Evolutionary conservation across 257 asterid genomes (phyloP).

Genomic region (Fraxinus cuspidata): DNA sequence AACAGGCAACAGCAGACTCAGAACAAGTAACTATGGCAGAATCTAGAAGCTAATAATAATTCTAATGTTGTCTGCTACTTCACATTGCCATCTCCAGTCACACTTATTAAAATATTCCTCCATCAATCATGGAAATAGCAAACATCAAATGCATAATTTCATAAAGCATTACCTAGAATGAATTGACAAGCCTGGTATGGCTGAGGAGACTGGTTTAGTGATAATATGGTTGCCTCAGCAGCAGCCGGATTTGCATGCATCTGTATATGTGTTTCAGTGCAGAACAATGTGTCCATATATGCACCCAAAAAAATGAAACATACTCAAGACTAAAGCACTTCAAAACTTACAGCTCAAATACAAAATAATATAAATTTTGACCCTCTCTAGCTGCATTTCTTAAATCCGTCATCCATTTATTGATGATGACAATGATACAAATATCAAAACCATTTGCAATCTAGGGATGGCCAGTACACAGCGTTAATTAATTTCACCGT

Average conservation of each 20-base stretch:
- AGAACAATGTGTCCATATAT: slow-evolving; percentile 30
- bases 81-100: slow-evolving; percentile 20
- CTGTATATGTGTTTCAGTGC: slow-evolving; percentile 46
- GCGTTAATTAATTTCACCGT: not conserved
- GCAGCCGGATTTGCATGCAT: slow-evolving; percentile 81
- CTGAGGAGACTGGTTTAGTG: slow-evolving; percentile 69
- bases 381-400: not conserved
- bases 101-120: slow-evolving; percentile 3
- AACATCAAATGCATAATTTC: slow-evolving; percentile 16
- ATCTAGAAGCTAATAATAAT: slow-evolving; percentile 9
- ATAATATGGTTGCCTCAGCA: slow-evolving; percentile 80
- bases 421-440: slow-evolving; percentile 3
- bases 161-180: slow-evolving; percentile 69
- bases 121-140: slow-evolving; percentile 6
- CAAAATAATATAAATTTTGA: not conserved
- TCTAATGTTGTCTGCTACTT: slow-evolving; percentile 7
- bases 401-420: slow-evolving; percentile 16
- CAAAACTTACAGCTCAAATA: slow-evolving; percentile 15
- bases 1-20: not conserved
- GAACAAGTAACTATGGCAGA: slow-evolving; percentile 10
- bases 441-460: slow-evolving; percentile 8
- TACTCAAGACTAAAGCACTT: slow-evolving; percentile 18
- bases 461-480: slow-evolving; percentile 2
- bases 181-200: slow-evolving; percentile 89
- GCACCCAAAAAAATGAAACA: slow-evolving; percentile 29